A percentile compares a stretch with the other conserved stretches of the same genome.
phyloP scores from a whole-genome alignment of 495 filamentous ascomycete genomes.

The Aspergillus baeticus region DNA sequence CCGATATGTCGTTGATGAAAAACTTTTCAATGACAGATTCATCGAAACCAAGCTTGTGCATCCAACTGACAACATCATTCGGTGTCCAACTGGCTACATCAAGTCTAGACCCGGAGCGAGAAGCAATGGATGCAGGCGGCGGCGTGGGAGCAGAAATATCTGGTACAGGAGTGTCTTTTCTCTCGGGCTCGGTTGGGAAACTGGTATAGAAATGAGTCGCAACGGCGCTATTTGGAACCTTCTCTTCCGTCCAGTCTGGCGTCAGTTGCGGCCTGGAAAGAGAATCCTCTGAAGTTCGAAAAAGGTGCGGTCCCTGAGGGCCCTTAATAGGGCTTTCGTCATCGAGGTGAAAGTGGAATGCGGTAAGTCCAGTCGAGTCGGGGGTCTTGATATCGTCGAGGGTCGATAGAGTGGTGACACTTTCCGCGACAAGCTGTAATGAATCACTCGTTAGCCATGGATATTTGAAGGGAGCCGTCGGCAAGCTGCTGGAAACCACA shows the following conservation, averaged over 20 bases:
- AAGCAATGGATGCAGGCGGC: background rate
- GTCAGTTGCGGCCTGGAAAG: conserved; percentile 43
- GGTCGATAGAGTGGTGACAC: conserved; percentile 19
- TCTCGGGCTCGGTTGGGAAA: conserved; percentile 25
- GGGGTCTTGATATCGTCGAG: conserved; percentile 16
- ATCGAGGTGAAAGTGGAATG: conserved; percentile 48
- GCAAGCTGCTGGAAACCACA: conserved; percentile 1
- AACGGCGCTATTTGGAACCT: conserved; percentile 55
- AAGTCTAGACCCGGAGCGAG: background rate
- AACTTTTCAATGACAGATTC: conserved; percentile 75
- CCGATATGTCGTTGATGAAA: conserved; percentile 85
- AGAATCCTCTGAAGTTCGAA: conserved; percentile 51
- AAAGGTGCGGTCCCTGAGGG: conserved; percentile 85
- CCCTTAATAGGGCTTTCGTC: conserved; percentile 48
- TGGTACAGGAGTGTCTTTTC: conserved; percentile 34
- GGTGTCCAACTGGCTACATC: conserved; percentile 30
- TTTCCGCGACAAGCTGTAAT: conserved; percentile 18
- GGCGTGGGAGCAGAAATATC: background rate
- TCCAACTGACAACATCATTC: conserved; percentile 76
- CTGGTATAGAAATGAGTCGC: conserved; percentile 8
- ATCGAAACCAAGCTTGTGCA: conserved; percentile 72
- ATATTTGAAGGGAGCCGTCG: too few relatives aligned
- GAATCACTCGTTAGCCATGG: conserved; percentile 7
- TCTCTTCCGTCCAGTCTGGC: conserved; percentile 58
- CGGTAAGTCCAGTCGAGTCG: conserved; percentile 13